Percentiles rank a stretch among this genome's conserved stretches.
Evolutionary conservation across 805 yeast species (phyloP).

Genomic region (Myxozyma nipponensis): DNA sequence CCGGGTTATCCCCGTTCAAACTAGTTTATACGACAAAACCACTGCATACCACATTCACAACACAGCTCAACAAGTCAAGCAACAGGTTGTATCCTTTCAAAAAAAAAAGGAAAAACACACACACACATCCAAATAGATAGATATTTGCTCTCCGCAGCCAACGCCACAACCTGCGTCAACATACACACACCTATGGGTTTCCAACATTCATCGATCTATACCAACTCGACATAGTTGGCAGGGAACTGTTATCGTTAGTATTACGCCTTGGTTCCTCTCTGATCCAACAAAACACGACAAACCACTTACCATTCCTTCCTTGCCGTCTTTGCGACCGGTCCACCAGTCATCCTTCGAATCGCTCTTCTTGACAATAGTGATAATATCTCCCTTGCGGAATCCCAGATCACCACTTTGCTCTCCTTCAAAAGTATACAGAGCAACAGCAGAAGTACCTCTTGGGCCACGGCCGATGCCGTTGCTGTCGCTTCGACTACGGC

Average conservation of each 20-base stretch:
- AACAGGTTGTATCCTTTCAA: background rate
- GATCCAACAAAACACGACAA: background rate
- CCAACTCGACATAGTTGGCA: constrained; percentile 89
- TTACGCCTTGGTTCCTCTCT: too few relatives aligned
- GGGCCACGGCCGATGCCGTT: constrained; percentile 18
- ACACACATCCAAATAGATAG: too few relatives aligned
- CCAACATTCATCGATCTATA: constrained; percentile 35
- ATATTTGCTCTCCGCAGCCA: too few relatives aligned
- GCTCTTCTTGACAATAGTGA: constrained; percentile 78
- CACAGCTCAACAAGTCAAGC: too few relatives aligned
- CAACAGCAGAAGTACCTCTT: constrained; percentile 74
- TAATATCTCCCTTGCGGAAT: constrained; percentile 91
- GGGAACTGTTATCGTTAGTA: constrained; percentile 72
- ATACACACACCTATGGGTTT: background rate
- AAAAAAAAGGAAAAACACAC: background rate
- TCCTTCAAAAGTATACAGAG: constrained; percentile 82
- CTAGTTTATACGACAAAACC: too few relatives aligned
- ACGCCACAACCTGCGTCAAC: too few relatives aligned
- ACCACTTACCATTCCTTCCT: constrained; percentile 59
- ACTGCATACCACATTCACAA: too few relatives aligned
- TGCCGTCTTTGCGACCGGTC: constrained; percentile 86
- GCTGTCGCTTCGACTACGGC: constrained; percentile 8
- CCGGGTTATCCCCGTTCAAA: too few relatives aligned
- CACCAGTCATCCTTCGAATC: constrained; percentile 97
- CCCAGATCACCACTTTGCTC: constrained; percentile 92